Conservation (phyloP, 352 stramenopile species). For the Globisporangium paroecandrum region DNA sequence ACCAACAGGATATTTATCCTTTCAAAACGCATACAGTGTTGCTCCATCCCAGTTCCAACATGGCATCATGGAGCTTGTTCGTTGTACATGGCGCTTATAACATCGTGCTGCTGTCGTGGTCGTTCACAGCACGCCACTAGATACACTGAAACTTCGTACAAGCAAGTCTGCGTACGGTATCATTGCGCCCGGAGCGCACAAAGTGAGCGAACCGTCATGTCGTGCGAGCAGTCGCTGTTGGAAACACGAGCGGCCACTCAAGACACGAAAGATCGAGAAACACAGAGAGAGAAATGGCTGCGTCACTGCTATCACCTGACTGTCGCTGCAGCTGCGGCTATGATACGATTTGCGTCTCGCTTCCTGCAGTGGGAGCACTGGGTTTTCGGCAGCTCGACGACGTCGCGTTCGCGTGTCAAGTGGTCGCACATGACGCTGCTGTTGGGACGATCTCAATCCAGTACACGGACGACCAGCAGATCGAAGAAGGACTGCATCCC, state of each 20-base stretch:
- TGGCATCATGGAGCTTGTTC: neutral
- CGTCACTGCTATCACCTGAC: neutral
- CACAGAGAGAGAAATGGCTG: neutral
- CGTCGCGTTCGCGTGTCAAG: conserved; percentile 25
- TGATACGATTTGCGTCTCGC: neutral
- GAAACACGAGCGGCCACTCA: neutral
- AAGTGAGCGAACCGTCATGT: neutral
- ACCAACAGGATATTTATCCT: neutral
- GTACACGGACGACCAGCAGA: conserved; percentile 25
- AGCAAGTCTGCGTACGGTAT: neutral
- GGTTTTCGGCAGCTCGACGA: conserved; percentile 29
- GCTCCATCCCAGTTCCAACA: neutral
- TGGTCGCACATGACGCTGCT: conserved; percentile 18
- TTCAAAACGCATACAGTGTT: neutral
- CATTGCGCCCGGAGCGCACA: neutral
- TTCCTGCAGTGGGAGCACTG: conserved; percentile 10
- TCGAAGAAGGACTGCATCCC: conserved; percentile 22
- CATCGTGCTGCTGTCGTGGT: neutral
- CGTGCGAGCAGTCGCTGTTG: neutral
- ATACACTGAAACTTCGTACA: neutral
- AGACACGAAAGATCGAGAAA: neutral
- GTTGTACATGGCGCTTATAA: neutral
- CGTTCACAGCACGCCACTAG: neutral
- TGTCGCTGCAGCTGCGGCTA: neutral
- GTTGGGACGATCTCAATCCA: conserved; percentile 20